phyloP scores from a whole-genome alignment of 768 basidiomycete genomes.

The Cytidiella melzeri region DNA sequence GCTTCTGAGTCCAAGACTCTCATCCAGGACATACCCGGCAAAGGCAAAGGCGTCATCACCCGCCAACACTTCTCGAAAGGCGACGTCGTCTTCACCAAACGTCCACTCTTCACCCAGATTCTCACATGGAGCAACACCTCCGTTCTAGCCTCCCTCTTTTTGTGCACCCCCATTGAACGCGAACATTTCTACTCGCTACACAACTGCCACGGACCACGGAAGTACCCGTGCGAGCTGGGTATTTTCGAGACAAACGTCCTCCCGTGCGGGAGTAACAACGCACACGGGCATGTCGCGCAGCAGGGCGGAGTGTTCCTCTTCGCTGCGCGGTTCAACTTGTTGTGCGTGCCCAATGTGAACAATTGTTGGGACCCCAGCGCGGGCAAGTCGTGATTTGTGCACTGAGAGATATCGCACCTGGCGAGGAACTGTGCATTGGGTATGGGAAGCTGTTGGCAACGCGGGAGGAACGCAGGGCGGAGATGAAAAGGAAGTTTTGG shows the following conservation, averaged over 20 bases:
- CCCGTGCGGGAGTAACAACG: conserved; percentile 1
- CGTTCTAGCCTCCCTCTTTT: conserved; percentile 15
- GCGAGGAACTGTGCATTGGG: conserved; percentile 26
- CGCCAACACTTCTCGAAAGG: conserved; percentile 18
- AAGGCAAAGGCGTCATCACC: conserved; percentile 25
- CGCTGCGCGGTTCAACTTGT: conserved; percentile 25
- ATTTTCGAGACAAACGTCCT: conserved; percentile 27
- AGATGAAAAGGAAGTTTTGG: conserved; percentile 14
- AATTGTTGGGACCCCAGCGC: conserved; percentile 20
- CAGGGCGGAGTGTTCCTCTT: conserved; percentile 22
- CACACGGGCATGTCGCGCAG: conserved; percentile 1
- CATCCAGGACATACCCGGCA: conserved; percentile 14
- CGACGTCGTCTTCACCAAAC: conserved; percentile 19
- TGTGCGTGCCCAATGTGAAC: conserved; percentile 26
- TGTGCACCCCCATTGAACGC: conserved; percentile 19
- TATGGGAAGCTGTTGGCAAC: conserved; percentile 20
- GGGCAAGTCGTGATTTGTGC: conserved; percentile 22
- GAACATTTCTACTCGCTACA: conserved; percentile 18
- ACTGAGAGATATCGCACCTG: conserved; percentile 18
- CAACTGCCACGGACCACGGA: conserved; percentile 16
- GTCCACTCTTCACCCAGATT: conserved; percentile 20
- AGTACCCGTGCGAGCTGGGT: conserved; percentile 16
- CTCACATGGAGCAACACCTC: conserved; percentile 13
- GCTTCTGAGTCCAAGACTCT: too few relatives aligned
- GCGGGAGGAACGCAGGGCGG: conserved; percentile 13